These are phyloP conservation scores for Aspergillus fischeri DNA, from an alignment of 2,329 filamentous ascomycete genomes.

Conservation along the genomic window DNA sequence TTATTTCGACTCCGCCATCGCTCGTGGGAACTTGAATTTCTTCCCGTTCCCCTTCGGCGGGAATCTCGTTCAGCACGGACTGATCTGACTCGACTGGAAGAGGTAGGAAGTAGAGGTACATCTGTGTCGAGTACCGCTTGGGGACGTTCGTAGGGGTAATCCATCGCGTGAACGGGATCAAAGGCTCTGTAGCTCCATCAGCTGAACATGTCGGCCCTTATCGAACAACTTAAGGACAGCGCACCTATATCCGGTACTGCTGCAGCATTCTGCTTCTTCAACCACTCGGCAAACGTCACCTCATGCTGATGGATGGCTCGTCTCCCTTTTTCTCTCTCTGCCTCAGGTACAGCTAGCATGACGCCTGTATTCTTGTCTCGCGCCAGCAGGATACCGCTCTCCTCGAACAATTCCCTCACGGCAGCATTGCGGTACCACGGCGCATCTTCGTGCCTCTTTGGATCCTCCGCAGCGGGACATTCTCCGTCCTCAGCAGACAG, in stretches of 20 bases:
- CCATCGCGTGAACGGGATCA: conserved; percentile 88
- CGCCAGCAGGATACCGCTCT: conserved; percentile 83
- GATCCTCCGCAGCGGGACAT: conserved; percentile 47
- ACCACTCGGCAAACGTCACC: conserved; percentile 64
- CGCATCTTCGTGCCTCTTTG: conserved; percentile 64
- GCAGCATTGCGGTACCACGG: conserved; percentile 74
- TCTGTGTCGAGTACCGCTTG: conserved; percentile 86
- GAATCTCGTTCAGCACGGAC: conserved; percentile 28
- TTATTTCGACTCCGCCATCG: conserved; percentile 67
- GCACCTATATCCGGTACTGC: conserved; percentile 56
- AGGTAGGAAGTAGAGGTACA: conserved; percentile 92
- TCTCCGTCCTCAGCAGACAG: conserved; percentile 71
- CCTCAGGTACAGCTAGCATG: conserved; percentile 58
- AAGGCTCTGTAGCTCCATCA: conserved; percentile 44
- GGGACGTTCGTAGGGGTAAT: conserved; percentile 69
- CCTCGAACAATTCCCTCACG: conserved; percentile 89
- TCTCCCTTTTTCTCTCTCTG: conserved; percentile 62
- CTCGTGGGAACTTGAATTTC: conserved; percentile 64
- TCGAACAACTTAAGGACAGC: not conserved
- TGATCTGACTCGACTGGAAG: conserved; percentile 39
- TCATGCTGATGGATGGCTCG: conserved; percentile 64
- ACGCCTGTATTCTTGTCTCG: conserved; percentile 36
- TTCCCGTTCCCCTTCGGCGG: conserved; percentile 46
- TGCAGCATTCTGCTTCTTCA: conserved; percentile 37
- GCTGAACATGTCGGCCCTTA: conserved; percentile 1